Evolutionary conservation across 2,329 filamentous ascomycete genomes (phyloP).

Genomic region (Grosmannia clavigera): DNA sequence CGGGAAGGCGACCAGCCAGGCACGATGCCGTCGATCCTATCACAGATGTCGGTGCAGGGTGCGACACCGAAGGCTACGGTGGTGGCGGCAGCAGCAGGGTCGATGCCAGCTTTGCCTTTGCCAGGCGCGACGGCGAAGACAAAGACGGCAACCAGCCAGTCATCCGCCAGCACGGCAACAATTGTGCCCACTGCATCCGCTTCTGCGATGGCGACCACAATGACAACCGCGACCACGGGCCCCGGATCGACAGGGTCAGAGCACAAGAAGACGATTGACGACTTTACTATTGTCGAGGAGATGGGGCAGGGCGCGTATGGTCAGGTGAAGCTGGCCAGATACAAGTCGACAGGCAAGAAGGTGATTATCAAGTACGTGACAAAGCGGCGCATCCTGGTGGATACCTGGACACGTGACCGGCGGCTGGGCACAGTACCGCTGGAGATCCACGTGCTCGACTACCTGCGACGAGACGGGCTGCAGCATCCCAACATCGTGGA

Average conservation of each 20-base stretch:
- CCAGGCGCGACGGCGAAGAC: not conserved
- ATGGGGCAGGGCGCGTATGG: conserved; percentile 98
- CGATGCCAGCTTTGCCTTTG: not conserved
- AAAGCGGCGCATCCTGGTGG: conserved; percentile 89
- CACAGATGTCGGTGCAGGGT: not conserved
- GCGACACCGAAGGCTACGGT: not conserved
- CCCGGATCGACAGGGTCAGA: not conserved
- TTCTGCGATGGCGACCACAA: not conserved
- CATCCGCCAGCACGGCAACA: not conserved
- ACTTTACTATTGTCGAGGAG: conserved; percentile 88
- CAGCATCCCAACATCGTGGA: conserved; percentile 59
- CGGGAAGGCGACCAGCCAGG: conserved; percentile 22
- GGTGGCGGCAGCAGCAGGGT: not conserved
- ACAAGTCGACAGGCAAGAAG: conserved; percentile 70
- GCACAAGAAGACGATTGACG: conserved; percentile 72
- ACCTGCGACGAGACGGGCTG: conserved; percentile 62
- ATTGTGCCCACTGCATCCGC: not conserved
- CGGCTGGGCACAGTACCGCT: conserved; percentile 87
- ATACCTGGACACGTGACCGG: conserved; percentile 94
- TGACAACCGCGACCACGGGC: not conserved
- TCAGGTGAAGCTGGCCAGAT: conserved; percentile 86
- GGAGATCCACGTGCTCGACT: conserved; percentile 95
- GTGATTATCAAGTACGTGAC: conserved; percentile 97
- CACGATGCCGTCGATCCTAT: not conserved
- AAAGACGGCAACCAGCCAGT: not conserved